Percentiles rank a stretch among this genome's conserved stretches.
Evolutionary conservation across 768 basidiomycete genomes (phyloP).

Genomic region (Russula emetica): DNA sequence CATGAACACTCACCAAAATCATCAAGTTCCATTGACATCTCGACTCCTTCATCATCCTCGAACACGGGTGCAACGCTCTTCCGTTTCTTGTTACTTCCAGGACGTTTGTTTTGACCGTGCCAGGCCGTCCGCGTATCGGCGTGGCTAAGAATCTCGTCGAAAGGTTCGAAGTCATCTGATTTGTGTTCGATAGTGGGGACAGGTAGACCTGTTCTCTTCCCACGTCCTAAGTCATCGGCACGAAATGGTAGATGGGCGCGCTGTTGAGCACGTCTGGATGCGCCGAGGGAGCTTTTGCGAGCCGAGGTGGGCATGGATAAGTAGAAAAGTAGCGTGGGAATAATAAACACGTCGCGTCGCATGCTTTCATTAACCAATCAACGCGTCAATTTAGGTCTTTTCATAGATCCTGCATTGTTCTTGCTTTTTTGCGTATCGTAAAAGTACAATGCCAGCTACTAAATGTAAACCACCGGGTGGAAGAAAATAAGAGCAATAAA

Average conservation of each 20-base stretch:
- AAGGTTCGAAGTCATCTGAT: slow-evolving; percentile 80
- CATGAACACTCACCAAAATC: slow-evolving; percentile 47
- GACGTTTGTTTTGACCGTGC: slow-evolving; percentile 40
- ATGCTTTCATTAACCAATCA: background rate
- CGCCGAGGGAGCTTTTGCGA: slow-evolving; percentile 41
- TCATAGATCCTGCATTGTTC: background rate
- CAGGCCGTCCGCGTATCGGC: slow-evolving; percentile 65
- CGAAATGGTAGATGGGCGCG: slow-evolving; percentile 73
- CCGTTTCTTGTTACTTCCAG: slow-evolving; percentile 38
- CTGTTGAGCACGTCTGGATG: slow-evolving; percentile 50
- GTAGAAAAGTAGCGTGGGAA: slow-evolving; percentile 25
- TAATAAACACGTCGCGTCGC: slow-evolving; percentile 22
- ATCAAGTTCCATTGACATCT: slow-evolving; percentile 74
- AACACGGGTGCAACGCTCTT: slow-evolving; percentile 35
- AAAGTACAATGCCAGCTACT: slow-evolving; percentile 22
- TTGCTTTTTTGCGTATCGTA: slow-evolving; percentile 3
- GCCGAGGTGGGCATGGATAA: slow-evolving; percentile 34
- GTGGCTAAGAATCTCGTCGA: slow-evolving; percentile 68
- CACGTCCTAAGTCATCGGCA: slow-evolving; percentile 70
- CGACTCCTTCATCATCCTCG: slow-evolving; percentile 47
- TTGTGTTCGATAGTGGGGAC: slow-evolving; percentile 64
- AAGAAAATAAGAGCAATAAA: slow-evolving; percentile 2
- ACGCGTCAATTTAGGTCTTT: too few relatives aligned
- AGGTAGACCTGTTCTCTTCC: slow-evolving; percentile 74
- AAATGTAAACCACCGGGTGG: slow-evolving; percentile 1